phyloP scores from a whole-genome alignment of 202 grass and related monocot species.

The Schoenoplectus tabernaemontani region DNA sequence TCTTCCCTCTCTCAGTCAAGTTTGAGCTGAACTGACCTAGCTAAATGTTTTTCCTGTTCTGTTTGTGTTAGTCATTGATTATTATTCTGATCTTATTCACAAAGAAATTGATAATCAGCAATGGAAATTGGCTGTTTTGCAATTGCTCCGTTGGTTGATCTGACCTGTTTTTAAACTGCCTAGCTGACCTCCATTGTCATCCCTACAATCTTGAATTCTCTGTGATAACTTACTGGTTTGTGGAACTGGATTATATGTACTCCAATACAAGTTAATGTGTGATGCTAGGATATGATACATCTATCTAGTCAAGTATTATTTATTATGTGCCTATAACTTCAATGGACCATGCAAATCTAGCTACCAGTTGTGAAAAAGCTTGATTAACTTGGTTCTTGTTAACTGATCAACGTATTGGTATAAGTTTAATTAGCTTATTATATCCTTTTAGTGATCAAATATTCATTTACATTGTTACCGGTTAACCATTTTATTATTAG shows the following conservation, averaged over 20 bases:
- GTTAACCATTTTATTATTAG: not conserved
- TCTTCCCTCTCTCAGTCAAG: not conserved
- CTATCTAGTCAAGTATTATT: not conserved
- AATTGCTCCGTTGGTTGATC: not conserved
- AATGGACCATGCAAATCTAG: not conserved
- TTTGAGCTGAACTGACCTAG: not conserved
- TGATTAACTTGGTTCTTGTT: not conserved
- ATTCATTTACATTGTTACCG: not conserved
- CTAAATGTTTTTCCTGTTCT: not conserved
- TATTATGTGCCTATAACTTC: not conserved
- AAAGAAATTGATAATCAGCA: not conserved
- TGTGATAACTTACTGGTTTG: not conserved
- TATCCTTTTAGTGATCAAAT: conserved; percentile 1
- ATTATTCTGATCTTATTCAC: not conserved
- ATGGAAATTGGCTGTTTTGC: not conserved
- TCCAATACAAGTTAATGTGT: not conserved
- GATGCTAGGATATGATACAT: not conserved
- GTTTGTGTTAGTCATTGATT: not conserved
- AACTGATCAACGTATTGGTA: not conserved
- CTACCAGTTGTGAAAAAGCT: not conserved
- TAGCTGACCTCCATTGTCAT: not conserved
- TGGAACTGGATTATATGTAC: not conserved
- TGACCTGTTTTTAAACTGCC: not conserved
- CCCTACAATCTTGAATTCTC: not conserved
- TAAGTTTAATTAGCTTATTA: not conserved